Percentiles rank a stretch among this genome's conserved stretches.
Evolutionary conservation across 768 basidiomycete genomes (phyloP).

Genomic region (Hygrophoropsis aurantiaca): DNA sequence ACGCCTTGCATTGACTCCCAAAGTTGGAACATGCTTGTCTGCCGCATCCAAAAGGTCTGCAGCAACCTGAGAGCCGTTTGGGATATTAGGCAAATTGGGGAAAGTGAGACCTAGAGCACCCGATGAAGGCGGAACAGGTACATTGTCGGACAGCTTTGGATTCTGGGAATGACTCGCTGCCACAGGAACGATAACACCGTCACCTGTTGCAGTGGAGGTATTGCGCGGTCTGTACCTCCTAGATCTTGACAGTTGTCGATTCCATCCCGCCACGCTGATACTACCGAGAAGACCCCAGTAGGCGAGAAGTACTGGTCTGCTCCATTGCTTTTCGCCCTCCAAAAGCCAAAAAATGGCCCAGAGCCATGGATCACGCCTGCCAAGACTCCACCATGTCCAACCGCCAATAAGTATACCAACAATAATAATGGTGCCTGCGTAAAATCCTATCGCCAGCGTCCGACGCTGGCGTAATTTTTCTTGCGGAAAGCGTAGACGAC

Average conservation of each 20-base stretch:
- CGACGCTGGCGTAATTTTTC: conserved; percentile 83
- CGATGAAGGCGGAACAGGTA: conserved; percentile 11
- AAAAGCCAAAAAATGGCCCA: conserved; percentile 81
- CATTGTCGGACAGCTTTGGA: conserved; percentile 12
- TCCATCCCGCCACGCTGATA: conserved; percentile 94
- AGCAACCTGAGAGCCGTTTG: conserved; percentile 61
- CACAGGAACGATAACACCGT: conserved; percentile 32
- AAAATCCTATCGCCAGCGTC: conserved; percentile 83
- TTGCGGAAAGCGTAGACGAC: conserved; percentile 76
- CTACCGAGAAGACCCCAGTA: conserved; percentile 85
- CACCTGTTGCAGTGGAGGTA: conserved; percentile 29
- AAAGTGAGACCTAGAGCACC: conserved; percentile 34
- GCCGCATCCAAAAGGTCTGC: conserved; percentile 76
- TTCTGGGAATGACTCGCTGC: conserved; percentile 22
- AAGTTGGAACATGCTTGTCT: conserved; percentile 85
- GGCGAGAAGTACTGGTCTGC: conserved; percentile 67
- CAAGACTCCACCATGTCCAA: conserved; percentile 91
- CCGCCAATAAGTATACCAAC: conserved; percentile 82
- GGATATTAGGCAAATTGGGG: conserved; percentile 49
- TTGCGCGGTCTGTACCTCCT: conserved; percentile 62
- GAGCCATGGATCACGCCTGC: conserved; percentile 80
- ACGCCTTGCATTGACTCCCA: conserved; percentile 87
- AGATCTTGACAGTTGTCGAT: conserved; percentile 79
- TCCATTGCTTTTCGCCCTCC: conserved; percentile 77
- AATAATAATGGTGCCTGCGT: conserved; percentile 71